Conservation (phyloP, 768 basidiomycete species). For the Tricholoma furcatifolium region DNA sequence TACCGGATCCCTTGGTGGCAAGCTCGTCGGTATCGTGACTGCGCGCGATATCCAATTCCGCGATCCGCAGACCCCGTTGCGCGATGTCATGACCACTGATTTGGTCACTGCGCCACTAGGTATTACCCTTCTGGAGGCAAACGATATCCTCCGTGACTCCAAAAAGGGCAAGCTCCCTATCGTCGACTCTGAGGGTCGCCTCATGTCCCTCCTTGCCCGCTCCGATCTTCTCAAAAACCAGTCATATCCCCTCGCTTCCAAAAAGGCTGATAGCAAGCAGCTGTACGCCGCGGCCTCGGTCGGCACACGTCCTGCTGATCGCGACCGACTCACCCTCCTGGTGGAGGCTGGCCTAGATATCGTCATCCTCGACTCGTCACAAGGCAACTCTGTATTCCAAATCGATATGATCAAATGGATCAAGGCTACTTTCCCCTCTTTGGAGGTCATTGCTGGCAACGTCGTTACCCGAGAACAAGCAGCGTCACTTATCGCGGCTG, state of each 20-base stretch:
- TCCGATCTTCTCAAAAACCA: conserved; percentile 98
- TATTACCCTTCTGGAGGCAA: conserved; percentile 88
- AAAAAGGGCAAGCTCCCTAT: conserved; percentile 97
- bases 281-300: conserved; percentile 95
- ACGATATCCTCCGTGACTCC: conserved; percentile 89
- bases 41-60: conserved; percentile 96
- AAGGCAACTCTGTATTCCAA: conserved; percentile 94
- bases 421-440: conserved; percentile 77
- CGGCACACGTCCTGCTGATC: conserved; percentile 88
- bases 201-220: conserved; percentile 83
- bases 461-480: conserved; percentile 98
- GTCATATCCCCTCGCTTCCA: conserved; percentile 92
- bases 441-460: conserved; percentile 96
- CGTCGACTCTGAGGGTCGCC: conserved; percentile 49
- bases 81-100: conserved; percentile 84
- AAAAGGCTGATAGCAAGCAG: conserved; percentile 89
- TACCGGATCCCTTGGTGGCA: conserved; percentile 82
- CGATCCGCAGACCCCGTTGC: conserved; percentile 58
- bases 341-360: conserved; percentile 96
- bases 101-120: conserved; percentile 88
- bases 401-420: conserved; percentile 95
- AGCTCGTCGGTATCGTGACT: conserved; percentile 95
- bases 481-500: conserved; percentile 87
- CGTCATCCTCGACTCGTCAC: conserved; percentile 91
- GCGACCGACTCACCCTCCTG: conserved; percentile 79